These are phyloP conservation scores for Trichoderma asperelloides DNA, from an alignment of 495 filamentous ascomycete genomes.

Conservation along the genomic window DNA sequence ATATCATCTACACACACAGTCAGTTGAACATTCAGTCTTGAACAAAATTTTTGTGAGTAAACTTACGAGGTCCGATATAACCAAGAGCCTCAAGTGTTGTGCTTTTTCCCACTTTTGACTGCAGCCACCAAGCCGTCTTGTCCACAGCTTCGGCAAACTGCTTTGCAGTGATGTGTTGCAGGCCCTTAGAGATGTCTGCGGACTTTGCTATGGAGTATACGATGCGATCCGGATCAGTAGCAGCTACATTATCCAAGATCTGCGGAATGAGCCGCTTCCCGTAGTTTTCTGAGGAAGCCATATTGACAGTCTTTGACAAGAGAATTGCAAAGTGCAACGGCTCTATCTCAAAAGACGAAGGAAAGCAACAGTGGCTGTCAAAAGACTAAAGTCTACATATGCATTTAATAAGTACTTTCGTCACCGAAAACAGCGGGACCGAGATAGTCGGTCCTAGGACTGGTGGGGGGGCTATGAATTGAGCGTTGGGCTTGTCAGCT, in stretches of 20 bases:
- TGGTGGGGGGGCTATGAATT: no score
- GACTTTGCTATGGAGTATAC: slow-evolving; percentile 17
- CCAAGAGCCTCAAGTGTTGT: slow-evolving; percentile 12
- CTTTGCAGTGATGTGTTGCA: slow-evolving; percentile 14
- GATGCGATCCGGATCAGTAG: slow-evolving; percentile 16
- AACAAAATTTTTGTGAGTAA: not conserved
- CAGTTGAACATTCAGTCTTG: not conserved
- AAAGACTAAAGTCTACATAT: no score
- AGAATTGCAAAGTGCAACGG: no score
- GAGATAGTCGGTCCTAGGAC: no score
- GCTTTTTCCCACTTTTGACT: slow-evolving; percentile 9
- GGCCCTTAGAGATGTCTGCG: slow-evolving; percentile 9
- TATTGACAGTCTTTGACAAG: no score
- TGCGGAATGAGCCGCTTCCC: slow-evolving; percentile 19
- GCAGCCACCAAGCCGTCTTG: slow-evolving; percentile 21
- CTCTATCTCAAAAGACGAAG: no score
- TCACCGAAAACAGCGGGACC: no score
- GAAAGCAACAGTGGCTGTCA: no score
- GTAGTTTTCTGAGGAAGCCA: slow-evolving; percentile 5
- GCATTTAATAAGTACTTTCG: no score
- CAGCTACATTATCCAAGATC: slow-evolving; percentile 20
- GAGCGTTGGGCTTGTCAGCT: no score
- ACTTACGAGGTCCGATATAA: slow-evolving; percentile 21
- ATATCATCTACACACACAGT: slow-evolving; percentile 14
- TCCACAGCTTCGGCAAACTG: slow-evolving; percentile 21